Evolutionary conservation across 148 eudicot genomes (phyloP).

Genomic region (Polygonum aviculare): DNA sequence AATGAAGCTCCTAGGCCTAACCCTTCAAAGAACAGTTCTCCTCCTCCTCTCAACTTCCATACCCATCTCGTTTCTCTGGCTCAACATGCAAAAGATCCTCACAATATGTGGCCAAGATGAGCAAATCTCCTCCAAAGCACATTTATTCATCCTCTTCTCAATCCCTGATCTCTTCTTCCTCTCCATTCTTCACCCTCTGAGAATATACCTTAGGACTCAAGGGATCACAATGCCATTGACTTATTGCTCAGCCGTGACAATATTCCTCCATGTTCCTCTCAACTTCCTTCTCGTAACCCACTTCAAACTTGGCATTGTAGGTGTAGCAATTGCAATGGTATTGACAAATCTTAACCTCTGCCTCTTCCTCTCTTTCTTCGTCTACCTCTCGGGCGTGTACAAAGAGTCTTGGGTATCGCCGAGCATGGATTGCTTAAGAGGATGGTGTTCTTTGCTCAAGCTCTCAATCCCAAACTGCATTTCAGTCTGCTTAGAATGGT

Average conservation of each 20-base stretch:
- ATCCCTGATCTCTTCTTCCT: slow-evolving; percentile 77
- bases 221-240: slow-evolving; percentile 65
- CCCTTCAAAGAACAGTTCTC: slow-evolving; percentile 76
- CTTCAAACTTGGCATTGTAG: slow-evolving; percentile 53
- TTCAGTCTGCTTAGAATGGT: slow-evolving; percentile 89
- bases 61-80: slow-evolving; percentile 79
- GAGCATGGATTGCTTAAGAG: slow-evolving; percentile 52
- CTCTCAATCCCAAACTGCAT: slow-evolving; percentile 67
- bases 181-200: slow-evolving; percentile 67
- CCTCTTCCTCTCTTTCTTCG: slow-evolving; percentile 31
- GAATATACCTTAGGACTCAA: slow-evolving; percentile 72
- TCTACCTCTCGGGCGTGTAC: slow-evolving; percentile 54
- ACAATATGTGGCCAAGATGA: slow-evolving; percentile 69
- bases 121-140: slow-evolving; percentile 55
- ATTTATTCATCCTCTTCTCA: slow-evolving; percentile 52
- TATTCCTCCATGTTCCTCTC: slow-evolving; percentile 59
- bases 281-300: slow-evolving; percentile 54
- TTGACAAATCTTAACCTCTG: slow-evolving; percentile 61
- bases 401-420: slow-evolving; percentile 67
- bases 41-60: slow-evolving; percentile 54
- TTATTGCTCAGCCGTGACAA: slow-evolving; percentile 48
- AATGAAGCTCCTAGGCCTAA: slow-evolving; percentile 66
- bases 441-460: slow-evolving; percentile 58
- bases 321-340: slow-evolving; percentile 65
- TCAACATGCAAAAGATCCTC: slow-evolving; percentile 68